Base-by-base conservation (phyloP, 2,329 filamentous ascomycete species). In the Penicillium sp. region DNA sequence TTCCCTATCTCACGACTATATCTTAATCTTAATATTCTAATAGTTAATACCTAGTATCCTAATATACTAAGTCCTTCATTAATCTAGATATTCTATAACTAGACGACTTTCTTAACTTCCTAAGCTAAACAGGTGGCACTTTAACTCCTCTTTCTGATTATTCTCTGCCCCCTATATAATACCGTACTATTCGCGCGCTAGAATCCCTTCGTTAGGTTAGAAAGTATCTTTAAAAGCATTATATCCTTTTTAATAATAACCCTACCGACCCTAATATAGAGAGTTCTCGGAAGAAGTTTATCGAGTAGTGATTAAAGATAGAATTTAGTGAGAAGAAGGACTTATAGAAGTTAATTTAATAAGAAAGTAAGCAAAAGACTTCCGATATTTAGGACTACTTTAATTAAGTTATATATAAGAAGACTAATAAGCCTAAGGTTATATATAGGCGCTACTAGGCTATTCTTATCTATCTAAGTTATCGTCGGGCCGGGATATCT, bases 41-140 rank as follows among this genome's bases (percentile, higher is more conserved):
- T 45, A 45, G 42, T 45, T 4, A 45, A 45, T 45, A 45, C 10
- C 42, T 26, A 45, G 42, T 15, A 45, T 45, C 42, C 5, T 7
- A 45, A 45, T 45, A 45, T 45, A 15, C 42, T 45, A 7, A 45
- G 42, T 45, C 42, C 5, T 45, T 45, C 26, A 45, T 45, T 26
- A 4, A 45, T 45, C 42, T 7, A 45, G 42, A 45, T 45, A 45
- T 45, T 22, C 22, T 45, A 17, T 7, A 45, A 45, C 5, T 7
- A 17, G 42, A 45, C 42, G 42, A 45, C 42, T 45, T 45, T 7
- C 42, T 45, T 45, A 3, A 45, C 42, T 45, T 45, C 42, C 42
- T 7, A 45, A 45, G 42, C 42, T 17, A 45, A 45, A 22, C 1
- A 26, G 42, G 42, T 45, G 0, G 42, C 8, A 45, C 42, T 45